Base-by-base conservation (phyloP, 1,139 yeast genomes). In the Nakaseomyces bracarensis region DNA sequence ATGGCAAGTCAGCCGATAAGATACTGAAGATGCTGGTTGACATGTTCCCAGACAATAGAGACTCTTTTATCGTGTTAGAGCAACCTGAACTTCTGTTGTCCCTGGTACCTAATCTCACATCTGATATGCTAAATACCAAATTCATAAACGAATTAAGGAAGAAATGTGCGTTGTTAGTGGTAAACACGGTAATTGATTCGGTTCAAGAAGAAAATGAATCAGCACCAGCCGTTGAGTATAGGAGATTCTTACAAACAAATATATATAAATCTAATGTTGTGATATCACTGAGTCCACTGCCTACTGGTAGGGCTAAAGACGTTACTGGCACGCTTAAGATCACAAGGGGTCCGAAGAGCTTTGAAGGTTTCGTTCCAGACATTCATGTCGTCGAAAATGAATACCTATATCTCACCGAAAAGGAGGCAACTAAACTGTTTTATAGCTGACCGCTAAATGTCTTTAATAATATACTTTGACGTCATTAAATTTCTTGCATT, bases 281-380 rank as follows among this genome's bases (percentile, higher is more conserved):
- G 6, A 53, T 84, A 10, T 68, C 72, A 22, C 58, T 84, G 36
- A 72, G 74, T 48, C 87, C 94, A 1, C 64, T 85, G 47, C 69
- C 74, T 4, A 85, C 95, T 0, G 95, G 95, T 0, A 69, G 87
- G 53, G 95, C 96, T 0, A 75, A 74, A 39, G 96, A 85, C 58
- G 75, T 85, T 1, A 81, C 95, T 0, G 96, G 96, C 1, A 71
- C 78, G 3, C 53, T 85, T 39, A 68, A 74, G 0, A 68, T 85
- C 0, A 63, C 77, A 0, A 67, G 65, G 42, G 95, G 95, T 1
- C 62, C 62, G 48, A 47, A 57, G 47, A 22, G 54, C 46, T 21
- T 43, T 22, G 14, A 42, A 43, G 4, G 42, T 31, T 20, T n/a
- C 27, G 21, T 33, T 5, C 11, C 42, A 11, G 35, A 53, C 2